Base-by-base conservation (phyloP, 192 early-diverging fungal species). In the Geranomyces michiganensis region DNA sequence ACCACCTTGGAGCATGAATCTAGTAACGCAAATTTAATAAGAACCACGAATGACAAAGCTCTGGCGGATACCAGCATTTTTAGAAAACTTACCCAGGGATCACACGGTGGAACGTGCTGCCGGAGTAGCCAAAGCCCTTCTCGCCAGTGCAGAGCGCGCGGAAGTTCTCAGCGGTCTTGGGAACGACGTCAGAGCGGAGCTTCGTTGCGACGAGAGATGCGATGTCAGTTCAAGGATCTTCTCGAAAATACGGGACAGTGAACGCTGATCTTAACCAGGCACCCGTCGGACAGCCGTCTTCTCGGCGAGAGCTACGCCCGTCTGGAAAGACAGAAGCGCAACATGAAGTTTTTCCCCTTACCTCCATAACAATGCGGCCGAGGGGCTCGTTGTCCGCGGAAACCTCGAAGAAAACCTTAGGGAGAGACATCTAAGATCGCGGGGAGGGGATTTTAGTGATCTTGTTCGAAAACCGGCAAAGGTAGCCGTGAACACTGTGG, bases 81-180 rank as follows among this genome's bases (percentile, higher is more conserved):
- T 22, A 70, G 68, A 81, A 70, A 76, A 81, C 68, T 59, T 74
- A 82, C 46, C 62, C 33, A 32, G 79, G 90, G 78, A 94, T 94
- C 62, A 95, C 84, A 68, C 94, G 89, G 86, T 96, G 94, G 89
- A 96, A 95, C 41, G 51, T 76, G 55, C 80, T 88, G 45, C 82
- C 73, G 67, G 86, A 85, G 82, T 90, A 95, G 43, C 91, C 90
- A 64, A 87, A 91, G 49, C 94, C 93, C 79, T 96, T 90, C 78
- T 98, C 96, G 69, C 93, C 92, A 74, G 96, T 97, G 87, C 96
- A 99, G 19, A 98, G 90, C 71, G 91, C 92, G 53, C 94, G 91
- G 88, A 98, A 99, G 92, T 99, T 99, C 83, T 99, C 95, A 74
- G 94, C 95, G 51, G 81, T 61, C 65, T 81, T 76, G 47, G 84